Evolutionary conservation across 75 land plant genomes (phyloP), one percentile per base, ranked within the genome.

Genomic region (Selaginella tamariscina): DNA sequence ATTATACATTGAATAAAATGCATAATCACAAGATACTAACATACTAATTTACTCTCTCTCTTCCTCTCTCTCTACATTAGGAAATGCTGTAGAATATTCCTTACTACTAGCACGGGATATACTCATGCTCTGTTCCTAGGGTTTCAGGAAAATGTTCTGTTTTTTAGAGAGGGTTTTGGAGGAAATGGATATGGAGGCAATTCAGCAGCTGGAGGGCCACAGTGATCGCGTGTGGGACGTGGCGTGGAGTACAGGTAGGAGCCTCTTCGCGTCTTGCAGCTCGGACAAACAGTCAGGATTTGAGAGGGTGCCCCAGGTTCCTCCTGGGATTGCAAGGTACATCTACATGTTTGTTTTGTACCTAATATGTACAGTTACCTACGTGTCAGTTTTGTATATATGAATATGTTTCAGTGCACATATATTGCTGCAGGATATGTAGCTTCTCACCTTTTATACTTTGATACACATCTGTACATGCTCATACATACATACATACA

Each of bases 211-310:
- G 26, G 78, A 81, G 44, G 97, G 94, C 0, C 97, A 89, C 66
- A 73, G 73, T 26, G 98, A 94, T 66, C 77, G 88, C 31, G 98
- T 85, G 2, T 94, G 98, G 98, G 77, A 85, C 55, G 80, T 94
- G 24, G 82, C 96, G 0, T 94, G 98, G 98, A 68, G 66, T 0
- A 80, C 84, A 11, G 63, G 62, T 56, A 5, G 49, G 49, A 49
- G 74, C 26, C 56, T 89, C 27, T 76, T 93, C 8, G 98, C 96
- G 30, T 94, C 98, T 2, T 94, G 96, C 71, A 85, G 98, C 78
- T 96, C 96, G 30, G 98, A 94, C 59, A 86, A 85, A 85, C 96
- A 26, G 81, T 85, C 30, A 81, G 98, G 22, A 82, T 94, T 70
- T 94, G 98, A 96, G 82, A 87, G 71, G 59, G 67, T 24, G 31